Evolutionary conservation across 129 eudicot genomes (phyloP).

Genomic region (Scalesia atractyloides): DNA sequence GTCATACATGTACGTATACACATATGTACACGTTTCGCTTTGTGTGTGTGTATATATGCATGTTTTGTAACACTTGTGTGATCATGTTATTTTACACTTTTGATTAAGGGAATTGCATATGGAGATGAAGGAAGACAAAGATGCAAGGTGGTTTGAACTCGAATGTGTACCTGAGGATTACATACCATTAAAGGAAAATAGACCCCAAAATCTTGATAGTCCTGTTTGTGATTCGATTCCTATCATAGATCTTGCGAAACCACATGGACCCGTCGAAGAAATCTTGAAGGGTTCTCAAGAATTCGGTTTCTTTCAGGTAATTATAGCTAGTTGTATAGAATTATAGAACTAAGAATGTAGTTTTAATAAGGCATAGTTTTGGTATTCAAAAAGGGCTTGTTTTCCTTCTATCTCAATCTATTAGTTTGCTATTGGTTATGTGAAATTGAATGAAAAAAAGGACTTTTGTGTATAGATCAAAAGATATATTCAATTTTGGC

Average conservation of each 20-base stretch:
- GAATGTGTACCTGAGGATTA: slow-evolving; percentile 46
- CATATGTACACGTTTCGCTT: not conserved
- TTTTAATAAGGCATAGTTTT: too few relatives aligned
- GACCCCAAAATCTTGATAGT: slow-evolving; percentile 52
- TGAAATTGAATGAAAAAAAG: too few relatives aligned
- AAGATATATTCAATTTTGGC: too few relatives aligned
- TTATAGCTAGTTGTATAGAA: not conserved
- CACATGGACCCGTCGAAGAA: slow-evolving; percentile 9
- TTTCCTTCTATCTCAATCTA: too few relatives aligned
- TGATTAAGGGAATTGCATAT: slow-evolving; percentile 6
- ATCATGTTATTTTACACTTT: slow-evolving; percentile 21
- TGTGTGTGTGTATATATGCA: not conserved
- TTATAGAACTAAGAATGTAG: too few relatives aligned
- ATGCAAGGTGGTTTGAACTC: slow-evolving; percentile 48
- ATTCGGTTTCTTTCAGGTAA: slow-evolving; percentile 70
- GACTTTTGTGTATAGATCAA: too few relatives aligned
- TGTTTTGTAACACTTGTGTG: slow-evolving; percentile 18
- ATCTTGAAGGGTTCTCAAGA: slow-evolving; percentile 28
- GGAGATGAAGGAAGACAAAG: slow-evolving; percentile 31
- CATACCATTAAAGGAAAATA: slow-evolving; percentile 44
- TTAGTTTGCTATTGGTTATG: not conserved
- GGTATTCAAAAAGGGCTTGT: too few relatives aligned
- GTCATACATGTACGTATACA: slow-evolving; percentile 9
- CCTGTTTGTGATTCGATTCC: slow-evolving; percentile 54
- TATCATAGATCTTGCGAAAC: slow-evolving; percentile 49